These are phyloP conservation scores for Teratosphaeria destructans DNA, from an alignment of 2,329 filamentous ascomycete genomes.

Conservation along the genomic window DNA sequence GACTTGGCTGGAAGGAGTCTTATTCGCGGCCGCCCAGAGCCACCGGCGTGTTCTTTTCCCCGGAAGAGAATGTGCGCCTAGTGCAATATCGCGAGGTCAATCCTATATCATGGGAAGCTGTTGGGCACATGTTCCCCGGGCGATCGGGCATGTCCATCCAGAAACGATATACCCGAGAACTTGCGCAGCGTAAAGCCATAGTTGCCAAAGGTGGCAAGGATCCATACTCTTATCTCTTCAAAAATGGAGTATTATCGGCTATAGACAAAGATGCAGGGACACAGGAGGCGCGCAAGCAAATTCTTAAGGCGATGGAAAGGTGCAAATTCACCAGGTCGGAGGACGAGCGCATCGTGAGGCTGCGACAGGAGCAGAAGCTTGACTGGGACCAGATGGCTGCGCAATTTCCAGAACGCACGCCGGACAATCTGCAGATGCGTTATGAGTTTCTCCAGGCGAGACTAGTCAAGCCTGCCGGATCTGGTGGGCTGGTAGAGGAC, in stretches of 20 bases:
- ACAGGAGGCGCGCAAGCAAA: background rate
- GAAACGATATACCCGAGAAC: conserved; percentile 10
- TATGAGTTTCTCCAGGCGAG: background rate
- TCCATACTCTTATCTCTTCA: conserved; percentile 4
- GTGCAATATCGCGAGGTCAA: background rate
- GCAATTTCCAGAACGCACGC: background rate
- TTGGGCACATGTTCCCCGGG: conserved; percentile 23
- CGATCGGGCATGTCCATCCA: conserved; percentile 17
- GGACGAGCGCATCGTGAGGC: conserved; percentile 20
- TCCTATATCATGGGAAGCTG: conserved; percentile 22
- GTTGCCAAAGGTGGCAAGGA: conserved; percentile 1
- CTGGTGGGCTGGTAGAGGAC: background rate
- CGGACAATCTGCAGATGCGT: background rate
- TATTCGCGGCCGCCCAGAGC: background rate
- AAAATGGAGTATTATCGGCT: background rate
- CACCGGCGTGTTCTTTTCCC: background rate
- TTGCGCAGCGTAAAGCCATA: conserved; percentile 4
- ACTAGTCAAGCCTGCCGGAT: background rate
- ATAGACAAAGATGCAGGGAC: background rate
- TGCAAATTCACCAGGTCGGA: conserved; percentile 4
- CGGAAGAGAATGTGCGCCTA: conserved; percentile 11
- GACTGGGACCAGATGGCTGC: conserved; percentile 25
- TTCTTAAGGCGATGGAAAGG: conserved; percentile 11
- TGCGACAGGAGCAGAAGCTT: conserved; percentile 28
- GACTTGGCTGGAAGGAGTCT: background rate